Evolutionary conservation across 139 green algal species (phyloP), one percentile per base, ranked within the genome.

Genomic region (Coelastrella sp.): DNA sequence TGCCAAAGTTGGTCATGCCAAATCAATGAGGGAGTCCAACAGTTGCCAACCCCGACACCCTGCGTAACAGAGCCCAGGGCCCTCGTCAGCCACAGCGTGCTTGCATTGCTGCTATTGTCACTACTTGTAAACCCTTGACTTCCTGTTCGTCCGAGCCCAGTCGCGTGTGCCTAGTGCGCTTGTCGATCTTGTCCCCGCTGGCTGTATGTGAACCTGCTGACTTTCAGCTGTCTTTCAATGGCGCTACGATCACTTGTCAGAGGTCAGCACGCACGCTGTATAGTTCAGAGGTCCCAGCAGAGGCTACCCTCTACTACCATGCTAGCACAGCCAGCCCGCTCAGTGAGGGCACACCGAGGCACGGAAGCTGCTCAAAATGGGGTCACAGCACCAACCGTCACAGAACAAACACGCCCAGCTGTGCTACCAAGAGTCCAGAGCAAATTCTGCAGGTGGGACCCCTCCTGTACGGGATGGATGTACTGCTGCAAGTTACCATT

Each of bases 401-500:
- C 85, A 76, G 85, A 61, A 84, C 54, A 68, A 76, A 65, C 58
- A 20, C 73, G 16, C 58, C 56, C 71, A 89, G 56, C 57, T 22
- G 57, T 47, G 56, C n/a, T 82, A 22, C 71, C 71, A 8, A 89
- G 56, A n/a, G 7, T 81, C 3, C 73, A 90, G 68, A 90, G 85
- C 85, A 90, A 76, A 68, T 90, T 90, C n/a, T 90, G 85, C 83
- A 88, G 83, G 83, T 80, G 7, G 56, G 58, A 16, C n/a, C 47
- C 59, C 22, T 74, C 5, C 64, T 20, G 64, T 71, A 71, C 64
- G 13, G 64, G 13, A 71, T 14, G 16, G 13, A 14, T 71, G 64
- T 71, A 71, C 64, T 71, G 64, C 32, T 47, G 32, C 32, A 47
- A 47, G 32, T 47, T 47, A 47, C 32, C 32, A 47, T 47, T 47